Evolutionary conservation across 2,329 filamentous ascomycete genomes (phyloP), one percentile per base, ranked within the genome.

Genomic region (Cercospora zeina): DNA sequence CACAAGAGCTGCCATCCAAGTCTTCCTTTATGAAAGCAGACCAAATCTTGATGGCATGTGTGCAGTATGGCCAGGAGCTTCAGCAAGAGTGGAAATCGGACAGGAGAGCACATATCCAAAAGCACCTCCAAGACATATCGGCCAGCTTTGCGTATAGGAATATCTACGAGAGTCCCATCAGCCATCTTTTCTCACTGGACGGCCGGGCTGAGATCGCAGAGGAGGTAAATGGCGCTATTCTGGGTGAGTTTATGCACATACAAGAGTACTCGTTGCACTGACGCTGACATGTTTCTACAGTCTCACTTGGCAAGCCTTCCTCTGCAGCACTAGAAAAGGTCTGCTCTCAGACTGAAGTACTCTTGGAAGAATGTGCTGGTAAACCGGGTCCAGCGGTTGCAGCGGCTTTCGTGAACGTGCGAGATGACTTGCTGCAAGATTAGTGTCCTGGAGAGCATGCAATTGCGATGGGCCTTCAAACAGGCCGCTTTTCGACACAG

Each of bases 201-300:
- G 91, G 90, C 1, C 82, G 95, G 47, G 85, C 87, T 16, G 82
- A 86, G 16, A 91, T 97, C 42, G 93, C 93, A 8, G 95, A 99
- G 78, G 93, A 96, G 75, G 81, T 99, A 61, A 97, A 97, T 76
- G 90, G 91, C 64, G 93, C 91, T 51, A 96, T 99, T 70, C 77
- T 99, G 63, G 87, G 92, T 96, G 80, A 79, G 87, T 82, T n/a
- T 14, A 36, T 54, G 10, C 19, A 16, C 27, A 19, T 59, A 11
- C 16, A 36, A 10, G 61, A 30, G 47, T 59, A 59, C 14, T 59
- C 4, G 63, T 58, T 37, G 19, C 36, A 11, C 61, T 36, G 30
- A 60, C 64, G 69, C 71, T 77, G 69, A 78, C 69, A 34, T 3
- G 19, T n/a, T 8, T 6, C 19, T 19, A 56, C 70, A 97, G 93